phyloP scores from a whole-genome alignment of 176 grass and related monocot species.

The Carex myosuroides region DNA sequence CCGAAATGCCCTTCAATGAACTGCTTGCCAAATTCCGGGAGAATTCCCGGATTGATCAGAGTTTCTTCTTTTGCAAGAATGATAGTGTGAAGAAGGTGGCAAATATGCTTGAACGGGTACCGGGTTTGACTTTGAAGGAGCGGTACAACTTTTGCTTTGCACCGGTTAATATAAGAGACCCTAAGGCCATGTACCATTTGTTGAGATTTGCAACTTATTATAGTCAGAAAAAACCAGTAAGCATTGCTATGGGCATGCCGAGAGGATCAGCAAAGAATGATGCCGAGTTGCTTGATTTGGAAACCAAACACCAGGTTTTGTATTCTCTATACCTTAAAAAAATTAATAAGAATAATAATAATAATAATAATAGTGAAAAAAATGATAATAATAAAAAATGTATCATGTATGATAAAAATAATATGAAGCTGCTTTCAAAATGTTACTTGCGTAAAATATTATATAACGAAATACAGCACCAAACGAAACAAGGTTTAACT shows the following conservation, averaged over 20 bases:
- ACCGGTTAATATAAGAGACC: constrained; percentile 87
- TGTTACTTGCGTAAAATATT: neutral
- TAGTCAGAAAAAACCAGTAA: constrained; percentile 56
- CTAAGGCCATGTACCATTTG: constrained; percentile 97
- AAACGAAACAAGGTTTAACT: neutral
- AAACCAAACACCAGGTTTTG: constrained; percentile 78
- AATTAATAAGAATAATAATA: neutral
- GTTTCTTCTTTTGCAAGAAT: constrained; percentile 82
- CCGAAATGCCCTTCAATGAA: constrained; percentile 46
- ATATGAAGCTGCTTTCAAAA: neutral
- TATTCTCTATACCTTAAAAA: neutral
- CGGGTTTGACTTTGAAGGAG: constrained; percentile 71
- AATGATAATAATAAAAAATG: neutral
- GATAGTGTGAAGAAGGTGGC: constrained; percentile 78
- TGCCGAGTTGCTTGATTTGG: constrained; percentile 81
- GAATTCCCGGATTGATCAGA: constrained; percentile 62
- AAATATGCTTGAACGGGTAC: constrained; percentile 91
- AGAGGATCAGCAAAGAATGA: constrained; percentile 78
- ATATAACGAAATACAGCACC: neutral
- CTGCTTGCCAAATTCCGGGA: constrained; percentile 77
- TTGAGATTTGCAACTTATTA: constrained; percentile 76
- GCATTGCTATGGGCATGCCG: constrained; percentile 88
- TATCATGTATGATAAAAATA: neutral
- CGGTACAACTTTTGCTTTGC: constrained; percentile 90
- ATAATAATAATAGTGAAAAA: neutral